Conservation (phyloP, 202 grass and related monocot genomes). For the Eragrostis tef region DNA sequence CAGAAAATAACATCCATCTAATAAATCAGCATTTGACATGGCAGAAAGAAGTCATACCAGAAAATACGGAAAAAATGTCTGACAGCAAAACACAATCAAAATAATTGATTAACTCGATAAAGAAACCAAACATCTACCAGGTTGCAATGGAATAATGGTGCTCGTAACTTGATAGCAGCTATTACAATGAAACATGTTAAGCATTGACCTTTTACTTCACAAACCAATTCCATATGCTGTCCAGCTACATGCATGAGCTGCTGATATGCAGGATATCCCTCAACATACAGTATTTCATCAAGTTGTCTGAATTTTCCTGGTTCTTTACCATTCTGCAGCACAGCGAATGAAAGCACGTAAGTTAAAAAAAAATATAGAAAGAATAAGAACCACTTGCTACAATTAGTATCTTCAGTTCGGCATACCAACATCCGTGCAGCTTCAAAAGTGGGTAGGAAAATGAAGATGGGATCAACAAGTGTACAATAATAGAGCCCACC, state of each 20-base stretch:
- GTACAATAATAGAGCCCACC: conserved; percentile 86
- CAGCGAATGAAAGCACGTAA: conserved; percentile 17
- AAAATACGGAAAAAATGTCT: not conserved
- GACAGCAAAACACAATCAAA: not conserved
- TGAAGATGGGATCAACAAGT: conserved; percentile 75
- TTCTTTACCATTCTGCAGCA: conserved; percentile 69
- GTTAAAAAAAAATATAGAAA: conserved; percentile 33
- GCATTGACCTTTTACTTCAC: conserved; percentile 81
- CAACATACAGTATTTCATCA: conserved; percentile 89
- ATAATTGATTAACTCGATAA: conserved; percentile 2
- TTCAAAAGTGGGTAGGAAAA: conserved; percentile 81
- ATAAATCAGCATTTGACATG: conserved; percentile 33
- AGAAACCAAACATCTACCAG: conserved; percentile 8
- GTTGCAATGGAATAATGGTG: conserved; percentile 9
- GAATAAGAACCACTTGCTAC: not conserved
- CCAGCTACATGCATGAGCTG: conserved; percentile 68
- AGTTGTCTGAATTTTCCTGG: conserved; percentile 85
- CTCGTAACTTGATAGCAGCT: conserved; percentile 1
- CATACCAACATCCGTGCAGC: conserved; percentile 79
- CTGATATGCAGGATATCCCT: conserved; percentile 92
- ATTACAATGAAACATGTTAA: conserved; percentile 29
- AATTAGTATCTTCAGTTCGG: not conserved
- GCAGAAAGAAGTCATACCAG: conserved; percentile 21
- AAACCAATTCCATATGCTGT: conserved; percentile 74
- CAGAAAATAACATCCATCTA: conserved; percentile 45